Percentiles rank a stretch among this genome's conserved stretches.
Conservation (phyloP, 169 alveolate genomes). For the Cystoisospora suis region DNA sequence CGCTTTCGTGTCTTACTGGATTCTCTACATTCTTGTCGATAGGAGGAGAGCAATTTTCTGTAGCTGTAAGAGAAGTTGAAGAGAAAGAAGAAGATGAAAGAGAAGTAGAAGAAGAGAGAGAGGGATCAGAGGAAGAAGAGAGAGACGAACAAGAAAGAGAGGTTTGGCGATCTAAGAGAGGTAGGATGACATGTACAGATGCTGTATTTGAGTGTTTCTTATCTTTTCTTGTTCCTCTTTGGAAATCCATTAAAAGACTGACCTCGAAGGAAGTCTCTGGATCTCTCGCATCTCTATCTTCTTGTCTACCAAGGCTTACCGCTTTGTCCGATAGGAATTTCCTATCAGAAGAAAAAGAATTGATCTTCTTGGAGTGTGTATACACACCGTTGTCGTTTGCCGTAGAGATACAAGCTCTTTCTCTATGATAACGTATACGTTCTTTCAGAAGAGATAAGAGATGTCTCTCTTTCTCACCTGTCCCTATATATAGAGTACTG, state of each 20-base stretch:
- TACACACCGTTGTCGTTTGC: not conserved
- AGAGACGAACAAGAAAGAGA: not conserved
- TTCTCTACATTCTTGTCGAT: not conserved
- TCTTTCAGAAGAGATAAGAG: not conserved
- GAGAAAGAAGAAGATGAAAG: not conserved
- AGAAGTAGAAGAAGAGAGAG: not conserved
- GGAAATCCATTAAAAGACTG: not conserved
- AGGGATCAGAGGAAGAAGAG: not conserved
- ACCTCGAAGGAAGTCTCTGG: not conserved
- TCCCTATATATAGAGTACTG: constrained; percentile 45
- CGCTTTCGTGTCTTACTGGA: too few relatives aligned
- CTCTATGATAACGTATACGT: too few relatives aligned
- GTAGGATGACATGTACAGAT: not conserved
- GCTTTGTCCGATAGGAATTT: too few relatives aligned
- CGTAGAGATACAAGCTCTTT: not conserved
- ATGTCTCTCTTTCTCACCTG: constrained; percentile 18
- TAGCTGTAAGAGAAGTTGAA: not conserved
- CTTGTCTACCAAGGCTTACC: not conserved
- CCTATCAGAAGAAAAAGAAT: too few relatives aligned
- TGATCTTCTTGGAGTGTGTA: not conserved
- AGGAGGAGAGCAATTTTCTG: not conserved
- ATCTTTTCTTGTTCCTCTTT: not conserved
- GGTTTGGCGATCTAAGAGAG: not conserved
- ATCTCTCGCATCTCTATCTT: not conserved
- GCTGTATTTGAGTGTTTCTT: too few relatives aligned